Conservation (phyloP, 2,329 filamentous ascomycete species). For the Trichoderma sp. region DNA sequence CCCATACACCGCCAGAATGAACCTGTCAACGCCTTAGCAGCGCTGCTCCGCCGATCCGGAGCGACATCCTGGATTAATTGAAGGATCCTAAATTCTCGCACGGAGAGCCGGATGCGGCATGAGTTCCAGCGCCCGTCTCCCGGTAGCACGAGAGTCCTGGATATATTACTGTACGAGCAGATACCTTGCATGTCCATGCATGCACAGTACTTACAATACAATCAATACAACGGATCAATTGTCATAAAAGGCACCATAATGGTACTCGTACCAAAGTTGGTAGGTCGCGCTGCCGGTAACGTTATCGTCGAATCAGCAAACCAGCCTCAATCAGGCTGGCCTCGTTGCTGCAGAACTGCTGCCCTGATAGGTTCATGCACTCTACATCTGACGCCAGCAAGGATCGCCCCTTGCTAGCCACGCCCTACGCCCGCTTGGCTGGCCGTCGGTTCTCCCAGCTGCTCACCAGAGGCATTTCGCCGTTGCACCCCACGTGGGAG, state of each 20-base stretch:
- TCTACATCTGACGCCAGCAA: constrained; percentile 11
- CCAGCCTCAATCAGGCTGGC: neutral
- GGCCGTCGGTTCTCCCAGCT: neutral
- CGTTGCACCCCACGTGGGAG: constrained; percentile 16
- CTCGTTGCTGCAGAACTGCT: neutral
- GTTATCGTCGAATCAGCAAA: neutral
- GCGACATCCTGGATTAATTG: neutral
- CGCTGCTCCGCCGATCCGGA: neutral
- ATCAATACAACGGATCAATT: neutral
- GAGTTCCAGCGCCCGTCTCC: neutral
- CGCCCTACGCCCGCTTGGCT: constrained; percentile 12
- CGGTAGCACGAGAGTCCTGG: neutral
- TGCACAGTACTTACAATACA: neutral
- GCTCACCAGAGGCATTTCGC: neutral
- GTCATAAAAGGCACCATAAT: neutral
- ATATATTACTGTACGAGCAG: neutral
- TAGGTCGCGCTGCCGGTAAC: neutral
- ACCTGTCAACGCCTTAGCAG: neutral
- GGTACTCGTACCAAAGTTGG: neutral
- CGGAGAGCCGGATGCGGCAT: neutral
- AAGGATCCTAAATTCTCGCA: neutral
- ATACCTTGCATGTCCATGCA: neutral
- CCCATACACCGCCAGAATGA: neutral
- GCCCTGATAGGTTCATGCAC: constrained; percentile 6
- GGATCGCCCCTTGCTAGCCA: constrained; percentile 14